These are phyloP conservation scores for Termitomyces sp. DNA, from an alignment of 768 basidiomycete species.

Conservation along the genomic window DNA sequence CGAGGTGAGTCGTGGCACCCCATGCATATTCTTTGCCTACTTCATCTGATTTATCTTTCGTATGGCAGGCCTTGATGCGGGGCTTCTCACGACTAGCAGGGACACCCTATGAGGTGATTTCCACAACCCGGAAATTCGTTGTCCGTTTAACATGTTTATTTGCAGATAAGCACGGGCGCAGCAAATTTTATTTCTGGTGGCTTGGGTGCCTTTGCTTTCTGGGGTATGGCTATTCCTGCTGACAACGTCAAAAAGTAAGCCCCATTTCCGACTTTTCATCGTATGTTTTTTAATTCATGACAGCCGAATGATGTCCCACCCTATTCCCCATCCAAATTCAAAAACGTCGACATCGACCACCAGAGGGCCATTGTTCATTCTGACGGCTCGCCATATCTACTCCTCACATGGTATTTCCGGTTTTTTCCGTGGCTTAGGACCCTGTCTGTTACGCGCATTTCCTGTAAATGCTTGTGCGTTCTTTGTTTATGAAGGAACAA, in stretches of 20 bases:
- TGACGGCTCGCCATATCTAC: slow-evolving; percentile 49
- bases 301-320: slow-evolving; percentile 63
- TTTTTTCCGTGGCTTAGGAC: slow-evolving; percentile 62
- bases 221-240: slow-evolving; percentile 65
- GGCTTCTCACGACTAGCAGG: slow-evolving; percentile 48
- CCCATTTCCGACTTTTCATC: slow-evolving; percentile 1
- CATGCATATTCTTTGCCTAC: not conserved
- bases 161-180: slow-evolving; percentile 51
- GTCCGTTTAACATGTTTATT: not conserved
- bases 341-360: slow-evolving; percentile 19
- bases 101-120: slow-evolving; percentile 54
- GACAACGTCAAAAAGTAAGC: slow-evolving; percentile 81
- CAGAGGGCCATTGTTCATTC: slow-evolving; percentile 39
- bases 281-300: slow-evolving; percentile 8
- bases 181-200: slow-evolving; percentile 67
- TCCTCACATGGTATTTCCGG: slow-evolving; percentile 45
- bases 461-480: slow-evolving; percentile 76
- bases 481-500: slow-evolving; percentile 73
- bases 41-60: slow-evolving; percentile 13
- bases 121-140: not conserved
- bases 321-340: slow-evolving; percentile 40
- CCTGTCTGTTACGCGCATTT: slow-evolving; percentile 66
- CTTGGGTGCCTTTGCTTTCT: slow-evolving; percentile 55
- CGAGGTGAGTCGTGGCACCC: slow-evolving; percentile 34
- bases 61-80: slow-evolving; percentile 51